A percentile compares a stretch with the other conserved stretches of the same genome.
phyloP scores from a whole-genome alignment of 225 moss, liverwort and hornwort genomes.

The Climacium dendroides region DNA sequence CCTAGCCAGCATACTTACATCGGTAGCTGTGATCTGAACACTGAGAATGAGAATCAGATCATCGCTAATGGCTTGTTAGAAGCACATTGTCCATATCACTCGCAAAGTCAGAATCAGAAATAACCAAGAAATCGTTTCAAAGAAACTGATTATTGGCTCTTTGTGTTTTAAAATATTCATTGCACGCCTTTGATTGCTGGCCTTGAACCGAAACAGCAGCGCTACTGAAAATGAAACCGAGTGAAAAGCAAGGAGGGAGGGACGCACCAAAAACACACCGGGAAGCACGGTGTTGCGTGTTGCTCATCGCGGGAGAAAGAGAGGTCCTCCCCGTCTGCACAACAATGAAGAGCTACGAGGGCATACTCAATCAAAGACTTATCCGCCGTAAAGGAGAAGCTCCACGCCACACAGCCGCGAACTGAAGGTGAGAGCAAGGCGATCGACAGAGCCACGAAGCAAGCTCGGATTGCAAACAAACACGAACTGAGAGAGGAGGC shows the following conservation, averaged over 20 bases:
- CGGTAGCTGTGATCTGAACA: background rate
- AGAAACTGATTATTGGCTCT: no score
- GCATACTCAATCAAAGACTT: background rate
- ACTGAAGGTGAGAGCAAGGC: background rate
- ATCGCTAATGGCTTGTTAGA: background rate
- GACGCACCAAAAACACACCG: slow-evolving; percentile 90
- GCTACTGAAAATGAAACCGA: background rate
- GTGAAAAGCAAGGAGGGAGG: background rate
- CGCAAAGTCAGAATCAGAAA: background rate
- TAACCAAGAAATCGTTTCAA: background rate
- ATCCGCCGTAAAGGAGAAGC: background rate
- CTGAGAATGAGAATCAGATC: background rate
- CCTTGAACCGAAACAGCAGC: background rate
- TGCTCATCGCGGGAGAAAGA: slow-evolving; percentile 64
- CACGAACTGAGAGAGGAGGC: no score
- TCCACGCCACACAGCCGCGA: background rate
- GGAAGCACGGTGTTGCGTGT: slow-evolving; percentile 92
- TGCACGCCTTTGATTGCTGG: background rate
- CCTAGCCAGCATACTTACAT: background rate
- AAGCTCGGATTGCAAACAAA: background rate
- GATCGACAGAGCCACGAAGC: background rate
- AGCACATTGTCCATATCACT: background rate
- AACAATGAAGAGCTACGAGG: background rate
- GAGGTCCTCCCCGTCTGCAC: background rate
- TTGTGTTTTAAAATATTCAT: background rate